Evolutionary conservation across 495 filamentous ascomycete species (phyloP).

Genomic region (Venustampulla echinocandica): DNA sequence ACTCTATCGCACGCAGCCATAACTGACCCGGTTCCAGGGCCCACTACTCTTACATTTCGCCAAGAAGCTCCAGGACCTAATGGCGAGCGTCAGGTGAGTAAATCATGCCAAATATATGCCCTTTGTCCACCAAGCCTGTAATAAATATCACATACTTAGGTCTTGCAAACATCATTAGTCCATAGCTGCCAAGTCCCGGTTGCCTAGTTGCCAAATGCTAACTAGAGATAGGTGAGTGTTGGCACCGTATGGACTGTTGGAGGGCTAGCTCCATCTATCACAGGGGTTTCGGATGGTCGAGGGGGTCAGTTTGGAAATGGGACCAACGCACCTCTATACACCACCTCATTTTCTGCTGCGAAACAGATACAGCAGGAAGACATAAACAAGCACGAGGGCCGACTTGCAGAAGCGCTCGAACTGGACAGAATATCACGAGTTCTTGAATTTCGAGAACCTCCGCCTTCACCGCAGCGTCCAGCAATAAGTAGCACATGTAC

Average conservation of each 20-base stretch:
- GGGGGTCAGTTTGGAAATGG: slow-evolving; percentile 57
- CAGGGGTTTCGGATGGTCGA: slow-evolving; percentile 49
- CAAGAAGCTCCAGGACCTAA: slow-evolving; percentile 14
- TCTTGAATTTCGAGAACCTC: slow-evolving; percentile 34
- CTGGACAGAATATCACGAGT: slow-evolving; percentile 60
- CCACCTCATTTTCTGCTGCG: slow-evolving; percentile 51
- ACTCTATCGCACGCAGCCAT: neutral
- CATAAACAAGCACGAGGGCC: slow-evolving; percentile 58
- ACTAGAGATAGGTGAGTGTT: slow-evolving; percentile 43
- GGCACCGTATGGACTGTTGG: slow-evolving; percentile 80
- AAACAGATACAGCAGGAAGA: slow-evolving; percentile 45
- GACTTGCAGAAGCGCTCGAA: slow-evolving; percentile 76
- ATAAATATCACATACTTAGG: no score
- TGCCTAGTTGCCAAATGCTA: neutral
- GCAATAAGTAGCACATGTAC: neutral
- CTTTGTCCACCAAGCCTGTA: no score
- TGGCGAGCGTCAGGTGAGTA: slow-evolving; percentile 30
- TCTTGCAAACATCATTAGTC: no score
- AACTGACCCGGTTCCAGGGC: slow-evolving; percentile 12
- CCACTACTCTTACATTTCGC: slow-evolving; percentile 22
- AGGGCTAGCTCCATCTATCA: slow-evolving; percentile 46
- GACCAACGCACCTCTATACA: slow-evolving; percentile 66
- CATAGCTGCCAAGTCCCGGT: no score
- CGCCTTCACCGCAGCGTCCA: slow-evolving; percentile 15
- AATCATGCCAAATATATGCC: no score